Evolutionary conservation across 2,329 filamentous ascomycete genomes (phyloP).

Genomic region (Fusarium longipes): DNA sequence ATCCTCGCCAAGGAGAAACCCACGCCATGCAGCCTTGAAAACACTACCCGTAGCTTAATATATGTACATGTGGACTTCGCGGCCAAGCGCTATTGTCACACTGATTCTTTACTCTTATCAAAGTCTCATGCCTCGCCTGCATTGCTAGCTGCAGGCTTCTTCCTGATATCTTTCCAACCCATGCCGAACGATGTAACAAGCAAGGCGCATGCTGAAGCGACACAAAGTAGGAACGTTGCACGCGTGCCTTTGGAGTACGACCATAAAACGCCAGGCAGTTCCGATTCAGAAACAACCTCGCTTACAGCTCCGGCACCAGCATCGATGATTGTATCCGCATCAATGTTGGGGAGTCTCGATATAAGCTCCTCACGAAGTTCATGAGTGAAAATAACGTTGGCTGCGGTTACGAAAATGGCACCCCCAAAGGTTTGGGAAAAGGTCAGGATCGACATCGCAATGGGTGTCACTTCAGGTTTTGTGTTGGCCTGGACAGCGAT

Average conservation of each 20-base stretch:
- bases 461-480: conserved; percentile 39
- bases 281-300: conserved; percentile 44
- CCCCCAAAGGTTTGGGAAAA: conserved; percentile 52
- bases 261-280: conserved; percentile 52
- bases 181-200: conserved; percentile 57
- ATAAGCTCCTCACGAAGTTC: conserved; percentile 50
- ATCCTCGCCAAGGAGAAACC: background rate
- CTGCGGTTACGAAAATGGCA: conserved; percentile 58
- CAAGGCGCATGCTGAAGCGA: conserved; percentile 46
- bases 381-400: conserved; percentile 48
- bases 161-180: conserved; percentile 59
- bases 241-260: conserved; percentile 55
- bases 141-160: conserved; percentile 44
- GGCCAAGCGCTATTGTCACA: too few relatives aligned
- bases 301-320: conserved; percentile 58
- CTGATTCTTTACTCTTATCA: too few relatives aligned
- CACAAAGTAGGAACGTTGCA: conserved; percentile 47
- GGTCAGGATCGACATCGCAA: conserved; percentile 46
- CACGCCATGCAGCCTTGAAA: background rate
- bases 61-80: background rate
- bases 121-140: conserved; percentile 32
- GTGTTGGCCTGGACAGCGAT: conserved; percentile 48
- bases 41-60: background rate
- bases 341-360: conserved; percentile 46
- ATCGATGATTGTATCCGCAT: conserved; percentile 50